Base-by-base conservation (phyloP, 208 protist species). In the Novymonas esmeraldas region DNA sequence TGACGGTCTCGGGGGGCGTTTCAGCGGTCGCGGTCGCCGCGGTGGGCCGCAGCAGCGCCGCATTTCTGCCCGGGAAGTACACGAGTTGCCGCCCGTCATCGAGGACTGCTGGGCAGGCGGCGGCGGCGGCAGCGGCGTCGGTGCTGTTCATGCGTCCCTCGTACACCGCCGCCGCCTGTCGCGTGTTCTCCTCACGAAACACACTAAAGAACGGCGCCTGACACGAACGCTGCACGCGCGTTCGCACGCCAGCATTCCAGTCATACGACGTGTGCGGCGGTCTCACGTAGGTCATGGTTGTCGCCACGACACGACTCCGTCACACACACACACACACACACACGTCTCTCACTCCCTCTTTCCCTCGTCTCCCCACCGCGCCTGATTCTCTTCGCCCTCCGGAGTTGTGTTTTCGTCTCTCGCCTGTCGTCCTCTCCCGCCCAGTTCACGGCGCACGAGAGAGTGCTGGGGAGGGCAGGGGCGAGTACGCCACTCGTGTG, bases 111-210 rank as follows among this genome's bases (percentile, higher is more conserved):
- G 66, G 62, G 39, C 26, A 36, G 3, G 49, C n/a, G 6, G n/a
- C 36, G 7, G 64, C 55, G 20, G 20, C 36, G 3, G 49, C n/a
- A 3, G n/a, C 36, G 7, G 64, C 55, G 20, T 16, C 36, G 10
- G 42, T 36, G 11, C 24, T 18, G 31, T 48, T 51, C 3, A 51
- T 24, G 54, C 33, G 60, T 0, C 61, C 67, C 57, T 87, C 82
- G 13, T 73, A 68, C 5, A 74, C 56, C 6, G 49, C 41, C 22
- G 58, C 28, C 1, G 31, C 54, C 36, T 90, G 70, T 0, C 82
- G 78, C 13, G 87, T 93, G 44, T 64, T 73, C 60, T 93, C 87
- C 51, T 93, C 84, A n/a, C 84, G 84, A 54, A 90, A 87, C 31
- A 84, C 33, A 50, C 82, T 89, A 56, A 82, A 85, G 38, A 84